Evolutionary conservation across 2,329 filamentous ascomycete genomes (phyloP).

Genomic region (Plectosphaerella sp.): DNA sequence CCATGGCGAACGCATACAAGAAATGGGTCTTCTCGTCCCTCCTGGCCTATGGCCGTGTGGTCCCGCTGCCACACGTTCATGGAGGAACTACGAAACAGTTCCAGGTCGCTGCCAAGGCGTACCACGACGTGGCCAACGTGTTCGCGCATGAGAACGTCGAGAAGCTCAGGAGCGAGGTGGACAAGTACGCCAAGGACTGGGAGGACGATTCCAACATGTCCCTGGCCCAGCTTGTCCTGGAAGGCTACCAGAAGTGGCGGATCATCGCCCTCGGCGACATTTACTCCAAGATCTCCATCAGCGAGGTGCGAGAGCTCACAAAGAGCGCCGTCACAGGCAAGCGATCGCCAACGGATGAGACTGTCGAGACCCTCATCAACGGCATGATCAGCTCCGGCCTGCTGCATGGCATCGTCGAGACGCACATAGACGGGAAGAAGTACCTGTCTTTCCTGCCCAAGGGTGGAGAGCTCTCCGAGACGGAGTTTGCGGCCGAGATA

Average conservation of each 20-base stretch:
- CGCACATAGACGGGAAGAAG: slow-evolving; percentile 27
- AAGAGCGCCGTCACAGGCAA: slow-evolving; percentile 49
- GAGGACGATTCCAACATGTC: slow-evolving; percentile 66
- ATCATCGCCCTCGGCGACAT: slow-evolving; percentile 69
- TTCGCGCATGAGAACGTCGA: slow-evolving; percentile 56
- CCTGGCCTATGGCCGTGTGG: slow-evolving; percentile 60
- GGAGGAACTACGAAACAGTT: slow-evolving; percentile 50
- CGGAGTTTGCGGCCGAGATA: slow-evolving; percentile 44
- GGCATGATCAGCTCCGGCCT: slow-evolving; percentile 53
- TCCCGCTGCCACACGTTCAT: slow-evolving; percentile 52
- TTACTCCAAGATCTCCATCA: slow-evolving; percentile 58
- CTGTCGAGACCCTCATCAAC: slow-evolving; percentile 41
- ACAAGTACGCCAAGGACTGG: slow-evolving; percentile 57
- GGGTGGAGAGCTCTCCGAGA: slow-evolving; percentile 40
- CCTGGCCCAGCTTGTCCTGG: slow-evolving; percentile 64
- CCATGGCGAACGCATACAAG: slow-evolving; percentile 88
- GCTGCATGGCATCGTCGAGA: slow-evolving; percentile 43
- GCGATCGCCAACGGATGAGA: slow-evolving; percentile 33
- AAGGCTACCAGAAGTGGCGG: slow-evolving; percentile 70
- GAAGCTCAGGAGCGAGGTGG: slow-evolving; percentile 60
- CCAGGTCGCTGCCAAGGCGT: slow-evolving; percentile 59
- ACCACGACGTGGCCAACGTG: slow-evolving; percentile 63
- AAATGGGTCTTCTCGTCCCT: slow-evolving; percentile 81
- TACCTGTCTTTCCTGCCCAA: slow-evolving; percentile 48
- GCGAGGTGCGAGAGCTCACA: slow-evolving; percentile 46